phyloP scores from a whole-genome alignment of 1,139 yeast genomes.

The Blastobotrys illinoisensis region DNA sequence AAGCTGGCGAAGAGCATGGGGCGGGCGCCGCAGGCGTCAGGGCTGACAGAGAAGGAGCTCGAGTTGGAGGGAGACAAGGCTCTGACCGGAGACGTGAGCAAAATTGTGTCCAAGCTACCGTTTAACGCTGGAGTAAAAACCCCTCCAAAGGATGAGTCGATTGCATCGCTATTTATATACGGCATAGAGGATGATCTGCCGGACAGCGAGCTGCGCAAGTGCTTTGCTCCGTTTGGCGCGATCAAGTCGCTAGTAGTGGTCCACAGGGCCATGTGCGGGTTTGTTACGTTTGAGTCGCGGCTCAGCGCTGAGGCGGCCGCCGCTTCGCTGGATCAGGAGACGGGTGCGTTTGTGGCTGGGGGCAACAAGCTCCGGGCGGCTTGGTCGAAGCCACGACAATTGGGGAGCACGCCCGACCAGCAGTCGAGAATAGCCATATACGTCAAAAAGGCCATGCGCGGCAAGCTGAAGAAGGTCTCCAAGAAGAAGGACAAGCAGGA shows the following conservation, averaged over 20 bases:
- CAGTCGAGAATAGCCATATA: slow-evolving; percentile 49
- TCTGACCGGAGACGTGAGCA: slow-evolving; percentile 41
- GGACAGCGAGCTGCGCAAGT: slow-evolving; percentile 50
- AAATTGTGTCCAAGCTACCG: slow-evolving; percentile 52
- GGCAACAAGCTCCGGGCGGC: slow-evolving; percentile 53
- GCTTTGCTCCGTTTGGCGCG: slow-evolving; percentile 43
- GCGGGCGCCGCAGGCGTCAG: slow-evolving; percentile 6
- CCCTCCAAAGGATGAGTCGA: slow-evolving; percentile 40
- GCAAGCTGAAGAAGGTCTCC: slow-evolving; percentile 6
- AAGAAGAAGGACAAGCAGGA: neutral
- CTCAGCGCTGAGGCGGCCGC: slow-evolving; percentile 55
- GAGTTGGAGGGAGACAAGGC: slow-evolving; percentile 16
- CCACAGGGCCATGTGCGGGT: slow-evolving; percentile 64
- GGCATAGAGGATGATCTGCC: slow-evolving; percentile 67
- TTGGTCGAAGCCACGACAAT: slow-evolving; percentile 57
- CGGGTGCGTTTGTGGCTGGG: slow-evolving; percentile 38
- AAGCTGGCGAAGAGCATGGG: slow-evolving; percentile 38
- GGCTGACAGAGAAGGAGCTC: slow-evolving; percentile 4
- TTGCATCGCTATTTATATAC: slow-evolving; percentile 61
- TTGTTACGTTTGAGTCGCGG: slow-evolving; percentile 47
- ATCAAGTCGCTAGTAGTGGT: slow-evolving; percentile 48
- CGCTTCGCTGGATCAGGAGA: slow-evolving; percentile 28
- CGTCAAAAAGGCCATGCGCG: slow-evolving; percentile 50
- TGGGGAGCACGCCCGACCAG: slow-evolving; percentile 47
- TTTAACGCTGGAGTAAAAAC: slow-evolving; percentile 47